phyloP scores from a whole-genome alignment of 306 rosid species.

The Dryas alaskensis region DNA sequence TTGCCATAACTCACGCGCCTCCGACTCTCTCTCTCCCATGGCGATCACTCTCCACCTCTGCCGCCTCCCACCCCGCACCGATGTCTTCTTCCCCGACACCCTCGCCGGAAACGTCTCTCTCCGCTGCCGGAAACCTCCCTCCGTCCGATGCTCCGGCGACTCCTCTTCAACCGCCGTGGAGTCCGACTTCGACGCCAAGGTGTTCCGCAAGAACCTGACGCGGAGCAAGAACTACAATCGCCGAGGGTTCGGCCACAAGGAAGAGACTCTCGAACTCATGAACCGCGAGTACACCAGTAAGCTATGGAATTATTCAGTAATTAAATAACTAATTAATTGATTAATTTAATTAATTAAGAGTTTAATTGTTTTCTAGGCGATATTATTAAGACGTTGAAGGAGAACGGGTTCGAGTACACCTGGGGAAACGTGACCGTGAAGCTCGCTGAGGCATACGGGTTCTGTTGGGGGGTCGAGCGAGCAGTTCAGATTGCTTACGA shows the following conservation, averaged over 20 bases:
- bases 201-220: slow-evolving; percentile 83
- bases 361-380: slow-evolving; percentile 51
- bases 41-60: slow-evolving; percentile 61
- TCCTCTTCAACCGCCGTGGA: slow-evolving; percentile 40
- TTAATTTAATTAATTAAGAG: not conserved
- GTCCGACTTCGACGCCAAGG: slow-evolving; percentile 75
- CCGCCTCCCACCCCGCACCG: slow-evolving; percentile 50
- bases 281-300: slow-evolving; percentile 85
- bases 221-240: slow-evolving; percentile 86
- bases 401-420: slow-evolving; percentile 66
- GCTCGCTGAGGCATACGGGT: slow-evolving; percentile 91
- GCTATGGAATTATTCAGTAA: slow-evolving; percentile 2
- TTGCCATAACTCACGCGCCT: slow-evolving; percentile 5
- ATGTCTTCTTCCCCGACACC: slow-evolving; percentile 38
- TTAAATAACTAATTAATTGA: not conserved
- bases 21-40: slow-evolving; percentile 37
- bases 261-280: slow-evolving; percentile 83
- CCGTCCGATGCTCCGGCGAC: slow-evolving; percentile 58
- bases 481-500: slow-evolving; percentile 99
- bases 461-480: slow-evolving; percentile 98
- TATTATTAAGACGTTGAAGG: slow-evolving; percentile 75
- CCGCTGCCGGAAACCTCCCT: slow-evolving; percentile 45
- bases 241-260: slow-evolving; percentile 81
- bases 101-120: slow-evolving; percentile 19
- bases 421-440: slow-evolving; percentile 93